Evolutionary conservation across 768 basidiomycete genomes (phyloP).

Genomic region (Pulveroboletus sp.): DNA sequence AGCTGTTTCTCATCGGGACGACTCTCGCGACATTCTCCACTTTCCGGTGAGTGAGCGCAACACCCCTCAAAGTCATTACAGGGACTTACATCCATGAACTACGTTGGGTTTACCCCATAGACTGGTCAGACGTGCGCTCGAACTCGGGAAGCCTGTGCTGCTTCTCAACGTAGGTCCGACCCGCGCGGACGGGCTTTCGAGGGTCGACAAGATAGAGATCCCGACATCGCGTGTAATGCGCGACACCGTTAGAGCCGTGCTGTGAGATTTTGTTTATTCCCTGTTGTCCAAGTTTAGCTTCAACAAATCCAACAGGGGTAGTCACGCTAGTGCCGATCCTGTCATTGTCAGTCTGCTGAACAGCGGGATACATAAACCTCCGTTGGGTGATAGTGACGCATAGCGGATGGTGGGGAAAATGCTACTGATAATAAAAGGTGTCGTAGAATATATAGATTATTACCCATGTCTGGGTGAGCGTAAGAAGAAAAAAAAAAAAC

Average conservation of each 20-base stretch:
- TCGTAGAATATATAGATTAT: slow-evolving; percentile 30
- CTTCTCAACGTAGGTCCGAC: slow-evolving; percentile 87
- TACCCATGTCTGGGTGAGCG: slow-evolving; percentile 21
- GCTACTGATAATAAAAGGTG: slow-evolving; percentile 18
- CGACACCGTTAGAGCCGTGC: slow-evolving; percentile 52
- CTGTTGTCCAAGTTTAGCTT: background rate
- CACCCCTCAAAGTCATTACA: no score
- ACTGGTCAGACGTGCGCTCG: slow-evolving; percentile 73
- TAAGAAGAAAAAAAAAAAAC: slow-evolving; percentile 13
- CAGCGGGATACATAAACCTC: slow-evolving; percentile 56
- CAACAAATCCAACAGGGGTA: slow-evolving; percentile 37
- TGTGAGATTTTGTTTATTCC: slow-evolving; percentile 43
- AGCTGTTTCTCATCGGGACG: slow-evolving; percentile 79
- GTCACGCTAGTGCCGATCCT: slow-evolving; percentile 39
- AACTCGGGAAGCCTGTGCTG: slow-evolving; percentile 70
- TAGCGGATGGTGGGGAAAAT: slow-evolving; percentile 10
- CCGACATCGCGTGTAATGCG: slow-evolving; percentile 68
- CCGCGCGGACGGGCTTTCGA: slow-evolving; percentile 66
- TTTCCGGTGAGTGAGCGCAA: slow-evolving; percentile 60
- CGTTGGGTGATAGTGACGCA: slow-evolving; percentile 31
- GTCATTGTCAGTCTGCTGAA: slow-evolving; percentile 46
- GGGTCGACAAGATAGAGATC: slow-evolving; percentile 77
- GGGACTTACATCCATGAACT: background rate
- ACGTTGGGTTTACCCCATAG: slow-evolving; percentile 33
- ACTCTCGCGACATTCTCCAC: slow-evolving; percentile 93